Conservation (phyloP, 2,329 filamentous ascomycete genomes). For the Ramularia endophylla region DNA sequence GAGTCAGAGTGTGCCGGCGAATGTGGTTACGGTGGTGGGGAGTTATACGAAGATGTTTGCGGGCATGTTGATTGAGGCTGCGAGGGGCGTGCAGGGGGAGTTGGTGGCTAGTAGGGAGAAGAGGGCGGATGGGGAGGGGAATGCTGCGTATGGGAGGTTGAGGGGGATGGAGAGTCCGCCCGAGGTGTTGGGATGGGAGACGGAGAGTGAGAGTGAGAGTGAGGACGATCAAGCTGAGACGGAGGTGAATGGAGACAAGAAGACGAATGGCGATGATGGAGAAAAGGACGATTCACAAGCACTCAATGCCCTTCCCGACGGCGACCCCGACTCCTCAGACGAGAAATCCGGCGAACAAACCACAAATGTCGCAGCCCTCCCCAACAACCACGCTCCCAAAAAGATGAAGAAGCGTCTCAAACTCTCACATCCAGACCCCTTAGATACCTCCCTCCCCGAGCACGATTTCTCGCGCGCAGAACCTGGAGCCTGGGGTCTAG, state of each 20-base stretch:
- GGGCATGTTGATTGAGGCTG: conserved; percentile 67
- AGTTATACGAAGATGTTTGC: conserved; percentile 72
- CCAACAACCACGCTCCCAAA: neutral
- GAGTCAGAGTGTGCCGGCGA: conserved; percentile 68
- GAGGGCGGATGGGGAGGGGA: conserved; percentile 42
- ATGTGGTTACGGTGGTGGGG: conserved; percentile 69
- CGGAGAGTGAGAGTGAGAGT: conserved; percentile 15
- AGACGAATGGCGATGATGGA: neutral
- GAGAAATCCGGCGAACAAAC: neutral
- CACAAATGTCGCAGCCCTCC: neutral
- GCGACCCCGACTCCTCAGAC: conserved; percentile 50
- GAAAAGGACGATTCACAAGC: conserved; percentile 1
- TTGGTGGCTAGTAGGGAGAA: conserved; percentile 58
- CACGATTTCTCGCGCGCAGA: conserved; percentile 12
- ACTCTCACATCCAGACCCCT: neutral
- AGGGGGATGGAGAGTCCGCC: conserved; percentile 12
- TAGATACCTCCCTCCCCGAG: conserved; percentile 8
- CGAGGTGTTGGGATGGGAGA: neutral
- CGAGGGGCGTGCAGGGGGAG: conserved; percentile 64
- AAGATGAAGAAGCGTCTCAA: neutral
- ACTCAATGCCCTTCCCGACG: conserved; percentile 49
- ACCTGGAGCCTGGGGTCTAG: conserved; percentile 24
- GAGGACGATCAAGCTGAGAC: conserved; percentile 32
- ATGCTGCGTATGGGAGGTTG: conserved; percentile 33
- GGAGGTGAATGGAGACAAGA: conserved; percentile 3